phyloP scores from a whole-genome alignment of 139 green algal species.

The Chlorella sorokiniana region DNA sequence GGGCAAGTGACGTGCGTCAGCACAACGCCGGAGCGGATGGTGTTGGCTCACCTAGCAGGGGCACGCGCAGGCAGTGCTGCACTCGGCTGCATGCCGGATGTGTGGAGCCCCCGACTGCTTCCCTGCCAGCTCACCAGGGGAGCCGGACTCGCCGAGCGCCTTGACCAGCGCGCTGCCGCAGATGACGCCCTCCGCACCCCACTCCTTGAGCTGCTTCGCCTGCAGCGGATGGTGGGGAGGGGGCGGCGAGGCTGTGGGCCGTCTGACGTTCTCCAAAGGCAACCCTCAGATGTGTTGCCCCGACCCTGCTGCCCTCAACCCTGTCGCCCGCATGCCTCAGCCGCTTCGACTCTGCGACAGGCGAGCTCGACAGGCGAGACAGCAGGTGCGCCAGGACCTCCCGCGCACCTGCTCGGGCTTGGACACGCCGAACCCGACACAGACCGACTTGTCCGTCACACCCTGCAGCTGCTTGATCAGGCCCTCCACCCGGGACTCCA shows the following conservation, averaged over 20 bases:
- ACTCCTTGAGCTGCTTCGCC: conserved; percentile 79
- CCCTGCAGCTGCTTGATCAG: conserved; percentile 79
- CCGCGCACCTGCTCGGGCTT: conserved; percentile 69
- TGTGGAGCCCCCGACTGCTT: neutral
- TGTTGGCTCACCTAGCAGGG: neutral
- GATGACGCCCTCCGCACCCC: conserved; percentile 98
- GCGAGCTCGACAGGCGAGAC: neutral
- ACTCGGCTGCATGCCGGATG: too few relatives aligned
- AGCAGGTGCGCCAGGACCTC: neutral
- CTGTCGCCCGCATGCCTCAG: neutral
- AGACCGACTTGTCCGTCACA: conserved; percentile 85
- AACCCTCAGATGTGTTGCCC: too few relatives aligned
- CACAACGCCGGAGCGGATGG: neutral
- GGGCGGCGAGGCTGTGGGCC: neutral
- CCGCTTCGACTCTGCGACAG: too few relatives aligned
- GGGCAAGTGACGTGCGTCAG: neutral
- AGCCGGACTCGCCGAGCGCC: conserved; percentile 80
- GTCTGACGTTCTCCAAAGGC: too few relatives aligned
- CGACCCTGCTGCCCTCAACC: too few relatives aligned
- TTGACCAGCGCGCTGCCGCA: conserved; percentile 92
- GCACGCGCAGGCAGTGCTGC: neutral
- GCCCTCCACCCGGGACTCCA: conserved; percentile 79
- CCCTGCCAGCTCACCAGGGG: conserved; percentile 26
- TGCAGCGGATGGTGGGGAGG: conserved; percentile 35
- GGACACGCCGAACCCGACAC: conserved; percentile 97